Evolutionary conservation across 2,329 filamentous ascomycete species (phyloP).

Genomic region (Ceratocystiopsis minuta): DNA sequence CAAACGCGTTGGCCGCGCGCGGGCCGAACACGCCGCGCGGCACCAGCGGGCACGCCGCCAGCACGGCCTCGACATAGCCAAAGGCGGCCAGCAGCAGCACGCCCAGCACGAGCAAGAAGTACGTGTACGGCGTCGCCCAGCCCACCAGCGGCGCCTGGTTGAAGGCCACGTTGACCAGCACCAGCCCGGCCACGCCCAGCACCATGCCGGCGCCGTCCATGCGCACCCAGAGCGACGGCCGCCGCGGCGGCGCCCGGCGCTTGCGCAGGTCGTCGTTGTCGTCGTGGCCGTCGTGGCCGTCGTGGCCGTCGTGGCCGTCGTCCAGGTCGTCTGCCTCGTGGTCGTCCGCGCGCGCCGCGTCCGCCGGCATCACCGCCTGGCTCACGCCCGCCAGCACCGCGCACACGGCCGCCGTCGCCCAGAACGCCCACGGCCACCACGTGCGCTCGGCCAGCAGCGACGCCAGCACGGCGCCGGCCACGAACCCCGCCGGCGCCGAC

Average conservation of each 20-base stretch:
- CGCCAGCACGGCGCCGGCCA: constrained; percentile 23
- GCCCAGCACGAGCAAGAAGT: constrained; percentile 32
- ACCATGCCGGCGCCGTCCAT: constrained; percentile 12
- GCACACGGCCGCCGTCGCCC: constrained; percentile 15
- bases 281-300: background rate
- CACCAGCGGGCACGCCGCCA: constrained; percentile 28
- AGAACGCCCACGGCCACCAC: constrained; percentile 32
- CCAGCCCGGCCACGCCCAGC: constrained; percentile 28
- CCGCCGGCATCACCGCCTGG: constrained; percentile 10
- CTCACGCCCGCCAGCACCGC: constrained; percentile 10
- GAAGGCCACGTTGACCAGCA: constrained; percentile 40
- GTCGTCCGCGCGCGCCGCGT: background rate
- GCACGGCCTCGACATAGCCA: constrained; percentile 26
- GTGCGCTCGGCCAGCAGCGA: constrained; percentile 20
- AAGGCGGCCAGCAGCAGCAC: constrained; percentile 30
- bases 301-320: background rate
- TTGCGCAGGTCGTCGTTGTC: background rate
- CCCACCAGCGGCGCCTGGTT: constrained; percentile 37
- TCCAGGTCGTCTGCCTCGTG: too few species aligned
- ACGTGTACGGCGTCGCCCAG: constrained; percentile 32
- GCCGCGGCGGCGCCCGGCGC: background rate
- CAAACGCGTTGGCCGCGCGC: constrained; percentile 23
- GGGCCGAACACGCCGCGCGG: constrained; percentile 25
- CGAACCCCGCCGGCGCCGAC: constrained; percentile 26
- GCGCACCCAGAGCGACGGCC: constrained; percentile 10